These are phyloP conservation scores for Rhodosporidiobolus sp. DNA, from an alignment of 768 basidiomycete species.

Conservation along the genomic window DNA sequence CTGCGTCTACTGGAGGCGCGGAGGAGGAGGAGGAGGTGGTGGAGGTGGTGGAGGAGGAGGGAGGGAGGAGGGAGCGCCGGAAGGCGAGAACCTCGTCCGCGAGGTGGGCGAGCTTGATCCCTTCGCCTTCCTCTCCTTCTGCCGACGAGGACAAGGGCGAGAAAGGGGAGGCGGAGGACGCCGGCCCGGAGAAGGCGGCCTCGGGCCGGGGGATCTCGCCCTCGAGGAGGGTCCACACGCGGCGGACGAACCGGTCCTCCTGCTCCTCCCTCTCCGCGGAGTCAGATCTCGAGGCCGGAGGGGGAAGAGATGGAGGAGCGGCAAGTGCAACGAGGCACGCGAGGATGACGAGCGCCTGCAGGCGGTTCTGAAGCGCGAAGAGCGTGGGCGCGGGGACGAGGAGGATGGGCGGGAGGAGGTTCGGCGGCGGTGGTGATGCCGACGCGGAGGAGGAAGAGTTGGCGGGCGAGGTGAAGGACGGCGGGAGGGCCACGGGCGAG, in stretches of 20 bases:
- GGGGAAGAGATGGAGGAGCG: neutral
- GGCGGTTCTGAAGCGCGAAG: constrained; percentile 26
- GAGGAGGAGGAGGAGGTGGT: too few species aligned
- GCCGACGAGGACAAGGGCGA: neutral
- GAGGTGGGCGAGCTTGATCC: constrained; percentile 15
- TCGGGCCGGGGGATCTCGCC: neutral
- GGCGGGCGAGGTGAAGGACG: neutral
- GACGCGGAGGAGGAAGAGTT: neutral
- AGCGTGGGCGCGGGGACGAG: constrained; percentile 3
- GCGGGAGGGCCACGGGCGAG: constrained; percentile 1
- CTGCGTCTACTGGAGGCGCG: too few species aligned
- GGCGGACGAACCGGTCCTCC: neutral
- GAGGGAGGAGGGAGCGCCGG: neutral
- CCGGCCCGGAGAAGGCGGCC: neutral
- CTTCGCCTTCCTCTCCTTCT: too few species aligned
- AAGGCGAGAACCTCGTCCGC: constrained; percentile 22
- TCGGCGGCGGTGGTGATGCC: neutral
- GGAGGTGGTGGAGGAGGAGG: neutral
- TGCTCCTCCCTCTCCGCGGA: too few species aligned
- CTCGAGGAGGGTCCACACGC: constrained; percentile 14
- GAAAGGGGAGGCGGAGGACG: neutral
- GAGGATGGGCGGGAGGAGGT: constrained; percentile 20
- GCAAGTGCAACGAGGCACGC: constrained; percentile 19
- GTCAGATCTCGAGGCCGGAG: too few species aligned
- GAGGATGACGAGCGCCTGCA: constrained; percentile 35